phyloP scores from a whole-genome alignment of 2,329 filamentous ascomycete genomes.

The Onygenales sp. region DNA sequence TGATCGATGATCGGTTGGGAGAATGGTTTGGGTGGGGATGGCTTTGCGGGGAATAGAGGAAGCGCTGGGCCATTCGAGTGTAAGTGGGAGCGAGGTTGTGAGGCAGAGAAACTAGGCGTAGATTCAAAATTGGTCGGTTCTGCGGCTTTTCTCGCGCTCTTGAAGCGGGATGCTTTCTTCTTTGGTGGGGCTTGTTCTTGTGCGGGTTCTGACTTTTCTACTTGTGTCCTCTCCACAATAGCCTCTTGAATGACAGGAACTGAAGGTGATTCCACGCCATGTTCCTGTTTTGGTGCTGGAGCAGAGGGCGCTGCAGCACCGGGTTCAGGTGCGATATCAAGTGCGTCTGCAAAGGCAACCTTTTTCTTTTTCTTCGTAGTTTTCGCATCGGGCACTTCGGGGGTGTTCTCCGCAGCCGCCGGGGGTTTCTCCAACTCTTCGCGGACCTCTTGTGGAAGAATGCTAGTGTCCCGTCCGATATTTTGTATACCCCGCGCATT shows the following conservation, averaged over 20 bases:
- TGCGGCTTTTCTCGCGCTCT: constrained; percentile 22
- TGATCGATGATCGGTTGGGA: constrained; percentile 25
- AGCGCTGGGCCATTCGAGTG: constrained; percentile 10
- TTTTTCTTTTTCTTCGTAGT: constrained; percentile 49
- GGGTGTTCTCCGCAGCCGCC: constrained; percentile 7
- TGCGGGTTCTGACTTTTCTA: constrained; percentile 12
- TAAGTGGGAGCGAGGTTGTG: constrained; percentile 13
- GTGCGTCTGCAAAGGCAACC: constrained; percentile 66
- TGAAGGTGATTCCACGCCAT: constrained; percentile 27
- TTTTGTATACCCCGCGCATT: constrained; percentile 49
- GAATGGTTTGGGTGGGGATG: constrained; percentile 28
- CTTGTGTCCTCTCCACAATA: constrained; percentile 33
- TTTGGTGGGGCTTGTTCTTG: constrained; percentile 17
- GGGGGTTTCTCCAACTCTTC: constrained; percentile 18
- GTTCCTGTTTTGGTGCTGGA: constrained; percentile 14
- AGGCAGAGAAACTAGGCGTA: constrained; percentile 1
- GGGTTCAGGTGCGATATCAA: constrained; percentile 57
- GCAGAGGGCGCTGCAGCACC: constrained; percentile 19
- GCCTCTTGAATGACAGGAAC: constrained; percentile 30
- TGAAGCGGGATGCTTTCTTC: constrained; percentile 38
- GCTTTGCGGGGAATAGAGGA: constrained; percentile 29
- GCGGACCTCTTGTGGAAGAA: constrained; percentile 25
- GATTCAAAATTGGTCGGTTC: constrained; percentile 5
- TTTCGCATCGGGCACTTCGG: constrained; percentile 13
- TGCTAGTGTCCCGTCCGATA: constrained; percentile 40